Evolutionary conservation across 2,329 filamentous ascomycete genomes (phyloP).

Genomic region (Colletotrichum chrysophilum): DNA sequence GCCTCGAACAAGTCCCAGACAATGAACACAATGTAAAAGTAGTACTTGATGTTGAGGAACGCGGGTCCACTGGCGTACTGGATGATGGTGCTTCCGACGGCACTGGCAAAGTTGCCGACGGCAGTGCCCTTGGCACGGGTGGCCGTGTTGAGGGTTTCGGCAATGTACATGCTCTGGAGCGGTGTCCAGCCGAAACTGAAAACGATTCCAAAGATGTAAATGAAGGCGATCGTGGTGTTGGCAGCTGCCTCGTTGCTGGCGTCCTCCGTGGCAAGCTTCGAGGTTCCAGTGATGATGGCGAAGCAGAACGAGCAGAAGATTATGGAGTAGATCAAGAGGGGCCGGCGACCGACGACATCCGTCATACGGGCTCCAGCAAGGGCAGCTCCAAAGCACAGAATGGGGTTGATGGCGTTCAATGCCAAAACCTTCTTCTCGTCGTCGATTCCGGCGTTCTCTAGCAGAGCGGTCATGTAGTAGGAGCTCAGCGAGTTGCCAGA

Average conservation of each 20-base stretch:
- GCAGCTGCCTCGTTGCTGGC: slow-evolving; percentile 39
- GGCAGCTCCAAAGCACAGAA: slow-evolving; percentile 55
- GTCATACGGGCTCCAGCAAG: slow-evolving; percentile 60
- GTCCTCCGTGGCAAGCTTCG: slow-evolving; percentile 45
- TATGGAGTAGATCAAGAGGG: slow-evolving; percentile 53
- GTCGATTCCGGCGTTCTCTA: slow-evolving; percentile 57
- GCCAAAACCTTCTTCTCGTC: slow-evolving; percentile 51
- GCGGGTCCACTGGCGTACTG: slow-evolving; percentile 50
- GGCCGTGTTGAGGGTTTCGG: slow-evolving; percentile 48
- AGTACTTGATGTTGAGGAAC: slow-evolving; percentile 46
- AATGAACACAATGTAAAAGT: slow-evolving; percentile 51
- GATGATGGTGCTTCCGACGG: slow-evolving; percentile 41
- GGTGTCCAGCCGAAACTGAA: slow-evolving; percentile 59
- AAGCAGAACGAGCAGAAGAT: slow-evolving; percentile 52
- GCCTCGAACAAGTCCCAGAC: slow-evolving; percentile 50
- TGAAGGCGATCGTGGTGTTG: slow-evolving; percentile 53
- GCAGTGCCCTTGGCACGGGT: slow-evolving; percentile 51
- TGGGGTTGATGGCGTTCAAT: slow-evolving; percentile 58
- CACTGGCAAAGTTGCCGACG: slow-evolving; percentile 45
- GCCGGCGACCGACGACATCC: slow-evolving; percentile 62
- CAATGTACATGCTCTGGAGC: slow-evolving; percentile 54
- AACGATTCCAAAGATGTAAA: slow-evolving; percentile 57
- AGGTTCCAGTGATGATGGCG: slow-evolving; percentile 53
- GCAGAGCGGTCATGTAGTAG: slow-evolving; percentile 46
- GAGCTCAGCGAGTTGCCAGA: slow-evolving; percentile 53